Percentiles rank a stretch among this genome's conserved stretches.
Conservation (phyloP, 768 basidiomycete genomes). For the Tubosaeta sp. region DNA sequence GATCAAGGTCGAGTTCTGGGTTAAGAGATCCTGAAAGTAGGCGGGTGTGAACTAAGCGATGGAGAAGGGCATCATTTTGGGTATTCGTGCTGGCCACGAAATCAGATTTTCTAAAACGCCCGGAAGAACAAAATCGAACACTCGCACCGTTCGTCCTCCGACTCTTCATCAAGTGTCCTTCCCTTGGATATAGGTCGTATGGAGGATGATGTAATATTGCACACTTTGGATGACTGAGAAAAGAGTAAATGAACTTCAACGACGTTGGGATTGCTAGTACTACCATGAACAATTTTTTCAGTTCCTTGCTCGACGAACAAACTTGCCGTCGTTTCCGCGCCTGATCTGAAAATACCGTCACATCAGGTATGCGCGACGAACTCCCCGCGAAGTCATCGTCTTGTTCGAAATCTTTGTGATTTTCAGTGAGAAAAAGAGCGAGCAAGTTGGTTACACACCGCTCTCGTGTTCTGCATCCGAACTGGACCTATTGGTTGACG, state of each 20-base stretch:
- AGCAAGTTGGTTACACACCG: constrained; percentile 6
- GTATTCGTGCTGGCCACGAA: constrained; percentile 52
- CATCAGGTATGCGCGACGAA: constrained; percentile 35
- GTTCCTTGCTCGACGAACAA: constrained; percentile 32
- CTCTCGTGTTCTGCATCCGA: constrained; percentile 21
- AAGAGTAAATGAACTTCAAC: constrained; percentile 1
- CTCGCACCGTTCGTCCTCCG: constrained; percentile 55
- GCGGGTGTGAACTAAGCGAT: constrained; percentile 75
- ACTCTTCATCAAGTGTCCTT: constrained; percentile 32
- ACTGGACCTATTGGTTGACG: neutral
- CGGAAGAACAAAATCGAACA: neutral
- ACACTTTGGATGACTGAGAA: constrained; percentile 71
- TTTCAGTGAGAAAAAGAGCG: neutral
- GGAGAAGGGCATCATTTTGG: constrained; percentile 75
- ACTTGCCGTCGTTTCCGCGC: constrained; percentile 19
- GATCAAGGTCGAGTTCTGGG: constrained; percentile 54
- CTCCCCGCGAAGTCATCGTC: constrained; percentile 41
- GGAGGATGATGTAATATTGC: constrained; percentile 41
- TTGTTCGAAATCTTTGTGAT: constrained; percentile 35
- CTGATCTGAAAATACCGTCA: constrained; percentile 55
- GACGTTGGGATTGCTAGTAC: neutral
- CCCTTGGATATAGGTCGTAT: constrained; percentile 19
- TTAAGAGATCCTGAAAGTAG: constrained; percentile 71
- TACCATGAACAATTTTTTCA: constrained; percentile 76
- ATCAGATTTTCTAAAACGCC: neutral